phyloP scores from a whole-genome alignment of 78 protist species.

The Mastigamoeba balamuthi region DNA sequence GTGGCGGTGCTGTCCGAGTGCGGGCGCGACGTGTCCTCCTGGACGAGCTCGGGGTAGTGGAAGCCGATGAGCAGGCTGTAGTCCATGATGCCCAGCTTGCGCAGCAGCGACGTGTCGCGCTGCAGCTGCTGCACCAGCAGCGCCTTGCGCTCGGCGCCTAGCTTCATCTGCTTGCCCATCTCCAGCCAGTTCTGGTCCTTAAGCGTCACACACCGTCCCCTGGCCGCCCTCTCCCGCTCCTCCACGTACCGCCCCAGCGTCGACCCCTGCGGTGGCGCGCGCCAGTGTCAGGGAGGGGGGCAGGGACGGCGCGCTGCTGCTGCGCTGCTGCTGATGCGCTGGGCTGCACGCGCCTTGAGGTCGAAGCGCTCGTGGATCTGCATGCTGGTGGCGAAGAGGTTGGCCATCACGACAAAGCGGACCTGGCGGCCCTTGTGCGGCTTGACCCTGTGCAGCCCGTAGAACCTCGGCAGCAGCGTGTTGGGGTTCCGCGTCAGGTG shows the following conservation, averaged over 20 bases:
- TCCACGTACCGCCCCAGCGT: conserved; percentile 24
- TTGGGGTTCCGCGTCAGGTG: conserved; percentile 67
- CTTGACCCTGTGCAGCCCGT: conserved; percentile 65
- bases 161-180: conserved; percentile 8
- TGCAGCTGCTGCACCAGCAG: conserved; percentile 35
- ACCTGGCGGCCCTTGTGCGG: conserved; percentile 45
- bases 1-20: neutral
- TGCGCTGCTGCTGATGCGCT: neutral
- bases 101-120: conserved; percentile 41
- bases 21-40: too few species aligned
- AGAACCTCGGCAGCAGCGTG: conserved; percentile 73
- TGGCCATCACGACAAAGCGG: conserved; percentile 81
- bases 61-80: conserved; percentile 69
- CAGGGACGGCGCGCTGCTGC: neutral
- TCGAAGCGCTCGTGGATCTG: conserved; percentile 67
- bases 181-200: conserved; percentile 46
- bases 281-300: neutral
- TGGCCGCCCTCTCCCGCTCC: conserved; percentile 15
- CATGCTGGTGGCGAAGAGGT: conserved; percentile 58
- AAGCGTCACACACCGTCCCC: conserved; percentile 18
- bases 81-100: conserved; percentile 69
- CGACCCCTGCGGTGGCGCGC: conserved; percentile 46
- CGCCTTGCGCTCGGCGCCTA: conserved; percentile 27
- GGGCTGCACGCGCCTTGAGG: conserved; percentile 61
- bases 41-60: conserved; percentile 15